Evolutionary conservation across 1,284 basidiomycete genomes (phyloP).

Genomic region (Apiotrichum siamense): DNA sequence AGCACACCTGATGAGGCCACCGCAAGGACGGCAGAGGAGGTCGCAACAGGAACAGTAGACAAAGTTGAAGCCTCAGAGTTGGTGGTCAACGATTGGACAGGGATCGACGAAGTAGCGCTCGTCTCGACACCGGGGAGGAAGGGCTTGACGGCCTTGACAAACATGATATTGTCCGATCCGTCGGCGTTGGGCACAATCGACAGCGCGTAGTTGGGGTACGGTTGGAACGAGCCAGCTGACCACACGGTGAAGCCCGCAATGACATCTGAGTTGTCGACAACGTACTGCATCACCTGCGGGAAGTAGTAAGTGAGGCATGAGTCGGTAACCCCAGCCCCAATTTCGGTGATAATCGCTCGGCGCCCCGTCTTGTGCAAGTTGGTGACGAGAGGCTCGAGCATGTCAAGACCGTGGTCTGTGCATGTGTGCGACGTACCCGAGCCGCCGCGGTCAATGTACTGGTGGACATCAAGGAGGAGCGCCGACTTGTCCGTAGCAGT

Average conservation of each 20-base stretch:
- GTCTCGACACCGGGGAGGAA: constrained; percentile 27
- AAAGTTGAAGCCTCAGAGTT: neutral
- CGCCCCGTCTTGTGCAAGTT: constrained; percentile 54
- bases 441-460: constrained; percentile 59
- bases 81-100: neutral
- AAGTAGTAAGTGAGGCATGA: constrained; percentile 36
- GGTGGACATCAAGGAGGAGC: constrained; percentile 60
- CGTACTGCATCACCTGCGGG: constrained; percentile 50
- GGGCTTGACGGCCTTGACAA: constrained; percentile 28
- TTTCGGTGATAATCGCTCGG: constrained; percentile 57
- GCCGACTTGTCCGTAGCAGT: constrained; percentile 48
- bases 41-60: constrained; percentile 24
- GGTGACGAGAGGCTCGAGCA: constrained; percentile 50
- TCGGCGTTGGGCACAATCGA: constrained; percentile 27
- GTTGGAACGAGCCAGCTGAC: constrained; percentile 42
- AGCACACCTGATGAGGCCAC: neutral
- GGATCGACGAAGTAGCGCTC: neutral
- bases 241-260: constrained; percentile 55
- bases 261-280: constrained; percentile 51
- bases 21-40: neutral
- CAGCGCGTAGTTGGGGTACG: constrained; percentile 26
- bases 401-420: constrained; percentile 52
- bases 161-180: constrained; percentile 27
- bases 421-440: constrained; percentile 54
- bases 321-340: constrained; percentile 53